Evolutionary conservation across 1,139 yeast species (phyloP), one percentile per base, ranked within the genome.

Genomic region (Candida sp.): DNA sequence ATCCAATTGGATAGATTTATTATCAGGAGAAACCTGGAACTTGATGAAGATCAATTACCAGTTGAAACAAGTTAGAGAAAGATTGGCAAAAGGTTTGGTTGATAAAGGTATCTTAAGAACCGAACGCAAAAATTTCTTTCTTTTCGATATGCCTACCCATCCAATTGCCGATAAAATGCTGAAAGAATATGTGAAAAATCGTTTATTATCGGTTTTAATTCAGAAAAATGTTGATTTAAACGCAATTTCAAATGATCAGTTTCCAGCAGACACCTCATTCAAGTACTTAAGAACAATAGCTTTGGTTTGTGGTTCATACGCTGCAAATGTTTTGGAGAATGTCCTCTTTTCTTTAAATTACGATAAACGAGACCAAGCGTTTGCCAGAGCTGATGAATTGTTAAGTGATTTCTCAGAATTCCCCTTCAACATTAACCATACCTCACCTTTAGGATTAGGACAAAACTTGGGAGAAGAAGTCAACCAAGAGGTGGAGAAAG

Each of bases 91-190:
- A 66, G 99, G 99, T 1, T 75, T 93, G 45, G 99, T 95, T 29
- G 99, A 93, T 64, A 93, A 93, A 68, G 99, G 99, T 11, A 85
- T 93, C 41, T 76, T 95, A 58, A 82, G 97, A 66, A 95, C 99
- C 2, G 99, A 93, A 63, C 82, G 96, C 61, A 90, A 91, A 61
- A 95, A 89, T 69, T 93, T 93, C 64, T 82, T 95, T 59, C 72
- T 93, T 45, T 93, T 93, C 56, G 99, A 93, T 66, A 93, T 93
- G 97, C 97, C 99, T 22, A 95, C 99, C 5, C 99, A 95, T 64
- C 99, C 99, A 4, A 82, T 93, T n/a, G 87, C 95, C 34, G 99
- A 93, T 66, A 78, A 77, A 49, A 70, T 84, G 44, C 77, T 87
- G 39, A 88, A 95, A 56, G 95, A 90, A 63, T 87, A 86, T 52